Conservation (phyloP, 1,139 yeast genomes). For the Saccharomyces hybrid region DNA sequence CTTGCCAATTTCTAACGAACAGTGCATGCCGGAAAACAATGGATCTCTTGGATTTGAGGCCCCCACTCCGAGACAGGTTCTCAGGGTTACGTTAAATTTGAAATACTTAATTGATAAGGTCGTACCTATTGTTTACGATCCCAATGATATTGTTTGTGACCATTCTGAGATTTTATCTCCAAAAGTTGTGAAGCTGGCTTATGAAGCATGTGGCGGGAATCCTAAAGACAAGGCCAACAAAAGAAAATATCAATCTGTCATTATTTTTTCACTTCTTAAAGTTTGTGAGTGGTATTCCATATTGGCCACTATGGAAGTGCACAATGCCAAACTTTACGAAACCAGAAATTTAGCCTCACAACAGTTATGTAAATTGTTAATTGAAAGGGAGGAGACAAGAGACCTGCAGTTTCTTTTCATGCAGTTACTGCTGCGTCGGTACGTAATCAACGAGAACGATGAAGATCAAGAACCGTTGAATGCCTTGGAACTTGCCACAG, state of each 20-base stretch:
- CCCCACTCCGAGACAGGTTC: conserved; percentile 63
- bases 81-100: conserved; percentile 66
- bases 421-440: conserved; percentile 72
- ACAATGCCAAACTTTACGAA: conserved; percentile 56
- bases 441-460: conserved; percentile 56
- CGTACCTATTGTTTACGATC: conserved; percentile 56
- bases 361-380: conserved; percentile 57
- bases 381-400: conserved; percentile 51
- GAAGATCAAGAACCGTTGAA: conserved; percentile 55
- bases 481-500: conserved; percentile 80
- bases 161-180: conserved; percentile 58
- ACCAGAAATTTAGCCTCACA: conserved; percentile 66
- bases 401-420: conserved; percentile 58
- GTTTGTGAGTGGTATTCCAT: conserved; percentile 73
- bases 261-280: conserved; percentile 62
- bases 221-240: conserved; percentile 55
- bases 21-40: conserved; percentile 1
- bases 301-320: conserved; percentile 52
- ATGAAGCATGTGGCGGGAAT: conserved; percentile 76
- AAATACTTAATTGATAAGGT: conserved; percentile 64
- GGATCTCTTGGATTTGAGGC: conserved; percentile 12
- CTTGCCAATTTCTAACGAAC: conserved; percentile 1
- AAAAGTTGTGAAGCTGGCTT: conserved; percentile 51
- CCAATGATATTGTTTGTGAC: conserved; percentile 43
- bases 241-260: conserved; percentile 55